Conservation (phyloP, 192 early-diverging fungal genomes). For the Umbelopsis vinacea region DNA sequence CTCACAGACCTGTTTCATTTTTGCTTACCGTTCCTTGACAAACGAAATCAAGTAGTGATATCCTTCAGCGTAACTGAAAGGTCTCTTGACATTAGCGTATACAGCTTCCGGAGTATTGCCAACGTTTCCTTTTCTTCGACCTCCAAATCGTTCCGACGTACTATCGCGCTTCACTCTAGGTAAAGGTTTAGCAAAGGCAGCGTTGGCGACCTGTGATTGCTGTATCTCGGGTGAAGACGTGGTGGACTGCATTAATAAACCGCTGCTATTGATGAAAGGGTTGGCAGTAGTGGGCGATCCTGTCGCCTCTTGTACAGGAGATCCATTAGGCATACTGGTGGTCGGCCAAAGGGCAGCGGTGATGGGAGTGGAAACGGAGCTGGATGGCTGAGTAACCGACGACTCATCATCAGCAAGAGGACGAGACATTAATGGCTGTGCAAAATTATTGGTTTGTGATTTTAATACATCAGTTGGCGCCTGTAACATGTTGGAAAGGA, state of each 20-base stretch:
- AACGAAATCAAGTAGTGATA: conserved; percentile 90
- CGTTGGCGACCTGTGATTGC: background rate
- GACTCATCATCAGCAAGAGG: background rate
- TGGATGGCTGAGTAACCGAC: background rate
- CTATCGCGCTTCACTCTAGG: conserved; percentile 8
- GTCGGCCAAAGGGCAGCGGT: background rate
- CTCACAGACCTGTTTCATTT: background rate
- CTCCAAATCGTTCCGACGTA: conserved; percentile 9
- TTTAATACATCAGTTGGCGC: conserved; percentile 46
- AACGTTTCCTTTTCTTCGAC: conserved; percentile 16
- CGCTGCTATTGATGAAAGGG: background rate
- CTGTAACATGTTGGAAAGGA: conserved; percentile 89
- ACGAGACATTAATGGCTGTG: conserved; percentile 16
- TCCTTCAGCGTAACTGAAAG: conserved; percentile 91
- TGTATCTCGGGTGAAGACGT: conserved; percentile 17
- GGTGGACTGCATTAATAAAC: conserved; percentile 14
- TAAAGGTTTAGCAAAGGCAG: conserved; percentile 19
- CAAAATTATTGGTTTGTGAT: conserved; percentile 17
- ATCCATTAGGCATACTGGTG: conserved; percentile 8
- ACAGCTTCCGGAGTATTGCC: conserved; percentile 65
- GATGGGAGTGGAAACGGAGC: background rate
- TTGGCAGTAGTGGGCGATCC: background rate
- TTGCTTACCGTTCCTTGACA: conserved; percentile 68
- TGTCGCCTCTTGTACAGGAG: conserved; percentile 16
- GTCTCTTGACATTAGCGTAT: conserved; percentile 82